A percentile compares a stretch with the other conserved stretches of the same genome.
phyloP scores from a whole-genome alignment of 2,329 filamentous ascomycete species.

The Aspergillus sp. region DNA sequence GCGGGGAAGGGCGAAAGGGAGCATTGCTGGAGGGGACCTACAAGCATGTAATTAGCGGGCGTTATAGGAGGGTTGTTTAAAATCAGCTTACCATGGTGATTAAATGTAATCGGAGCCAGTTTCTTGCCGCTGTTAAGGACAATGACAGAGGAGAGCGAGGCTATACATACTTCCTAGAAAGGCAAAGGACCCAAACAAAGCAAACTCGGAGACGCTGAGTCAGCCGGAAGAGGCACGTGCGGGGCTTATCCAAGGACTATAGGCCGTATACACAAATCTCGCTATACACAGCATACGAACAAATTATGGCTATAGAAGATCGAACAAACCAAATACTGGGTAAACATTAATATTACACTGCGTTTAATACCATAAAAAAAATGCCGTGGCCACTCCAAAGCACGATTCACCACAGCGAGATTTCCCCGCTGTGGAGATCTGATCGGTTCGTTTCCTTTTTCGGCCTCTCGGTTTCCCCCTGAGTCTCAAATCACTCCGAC shows the following conservation, averaged over 20 bases:
- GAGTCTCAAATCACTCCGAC: constrained; percentile 2
- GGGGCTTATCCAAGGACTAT: neutral
- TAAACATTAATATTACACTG: neutral
- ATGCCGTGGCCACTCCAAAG: neutral
- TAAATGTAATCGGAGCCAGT: neutral
- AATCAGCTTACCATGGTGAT: constrained; percentile 20
- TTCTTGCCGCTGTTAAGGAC: neutral
- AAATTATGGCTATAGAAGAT: neutral
- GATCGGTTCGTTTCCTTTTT: constrained; percentile 4
- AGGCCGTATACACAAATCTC: neutral
- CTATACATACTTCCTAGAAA: constrained; percentile 13
- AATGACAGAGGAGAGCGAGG: neutral
- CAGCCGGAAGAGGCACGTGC: constrained; percentile 24
- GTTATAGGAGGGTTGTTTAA: neutral
- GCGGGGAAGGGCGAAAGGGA: constrained; percentile 69
- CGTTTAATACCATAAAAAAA: neutral
- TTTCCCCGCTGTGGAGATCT: constrained; percentile 17
- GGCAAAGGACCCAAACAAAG: constrained; percentile 16
- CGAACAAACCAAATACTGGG: neutral
- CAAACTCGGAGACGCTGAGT: constrained; percentile 23
- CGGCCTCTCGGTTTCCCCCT: constrained; percentile 13
- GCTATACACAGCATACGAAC: neutral
- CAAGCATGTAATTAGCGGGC: neutral
- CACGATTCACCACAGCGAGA: neutral
- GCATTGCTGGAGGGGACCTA: constrained; percentile 48